Conservation (phyloP, 352 stramenopile species). For the Phytophthora fragariaefolia region DNA sequence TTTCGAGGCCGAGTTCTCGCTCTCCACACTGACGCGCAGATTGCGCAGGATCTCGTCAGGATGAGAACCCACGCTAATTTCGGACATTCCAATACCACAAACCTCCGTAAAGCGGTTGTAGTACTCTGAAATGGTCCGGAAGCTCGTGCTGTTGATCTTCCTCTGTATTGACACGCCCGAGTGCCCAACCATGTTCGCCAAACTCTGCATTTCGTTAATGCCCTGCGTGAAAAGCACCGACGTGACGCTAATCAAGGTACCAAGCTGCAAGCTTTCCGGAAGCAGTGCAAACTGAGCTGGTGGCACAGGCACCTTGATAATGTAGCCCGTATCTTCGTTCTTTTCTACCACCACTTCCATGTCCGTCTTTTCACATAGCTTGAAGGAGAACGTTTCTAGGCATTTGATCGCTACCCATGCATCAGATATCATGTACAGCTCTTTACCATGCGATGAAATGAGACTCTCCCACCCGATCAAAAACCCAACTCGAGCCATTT, state of each 20-base stretch:
- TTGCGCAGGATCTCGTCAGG: constrained; percentile 76
- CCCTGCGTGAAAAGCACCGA: constrained; percentile 89
- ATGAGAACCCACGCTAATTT: constrained; percentile 62
- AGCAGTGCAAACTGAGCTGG: constrained; percentile 53
- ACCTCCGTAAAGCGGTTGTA: constrained; percentile 68
- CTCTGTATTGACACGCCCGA: constrained; percentile 82
- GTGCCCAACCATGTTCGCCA: constrained; percentile 90
- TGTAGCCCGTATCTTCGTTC: constrained; percentile 68
- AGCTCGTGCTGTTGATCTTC: constrained; percentile 85
- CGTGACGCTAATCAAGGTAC: constrained; percentile 72
- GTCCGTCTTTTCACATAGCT: constrained; percentile 58
- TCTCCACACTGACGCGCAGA: constrained; percentile 66
- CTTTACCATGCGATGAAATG: constrained; percentile 95
- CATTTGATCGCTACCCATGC: constrained; percentile 91
- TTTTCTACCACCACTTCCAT: constrained; percentile 71
- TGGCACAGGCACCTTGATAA: constrained; percentile 64
- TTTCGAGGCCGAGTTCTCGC: constrained; percentile 82
- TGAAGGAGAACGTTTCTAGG: constrained; percentile 84
- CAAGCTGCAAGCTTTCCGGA: constrained; percentile 55
- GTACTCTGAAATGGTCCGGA: constrained; percentile 76
- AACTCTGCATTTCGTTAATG: constrained; percentile 95
- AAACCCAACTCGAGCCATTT: constrained; percentile 80
- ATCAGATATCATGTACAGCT: constrained; percentile 95
- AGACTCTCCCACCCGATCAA: constrained; percentile 95
- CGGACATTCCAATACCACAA: constrained; percentile 46